phyloP scores from a whole-genome alignment of 768 basidiomycete genomes.

The Tylopilus felleus region DNA sequence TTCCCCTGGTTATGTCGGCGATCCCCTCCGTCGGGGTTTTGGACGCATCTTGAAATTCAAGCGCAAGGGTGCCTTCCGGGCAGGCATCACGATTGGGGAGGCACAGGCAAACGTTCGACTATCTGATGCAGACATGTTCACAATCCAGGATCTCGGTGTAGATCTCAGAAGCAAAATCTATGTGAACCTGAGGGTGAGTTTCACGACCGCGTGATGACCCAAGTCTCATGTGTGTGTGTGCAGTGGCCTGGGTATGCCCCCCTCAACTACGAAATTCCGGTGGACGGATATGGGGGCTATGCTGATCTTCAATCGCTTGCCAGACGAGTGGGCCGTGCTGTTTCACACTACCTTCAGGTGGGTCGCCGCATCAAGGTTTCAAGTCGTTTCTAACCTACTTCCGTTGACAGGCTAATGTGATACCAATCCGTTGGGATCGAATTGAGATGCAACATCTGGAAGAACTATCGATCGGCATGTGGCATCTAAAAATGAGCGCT shows the following conservation, averaged over 20 bases:
- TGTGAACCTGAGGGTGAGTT: conserved; percentile 57
- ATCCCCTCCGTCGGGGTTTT: conserved; percentile 48
- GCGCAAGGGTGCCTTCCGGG: conserved; percentile 62
- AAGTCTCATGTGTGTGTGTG: neutral
- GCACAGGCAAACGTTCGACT: conserved; percentile 63
- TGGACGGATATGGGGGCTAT: conserved; percentile 63
- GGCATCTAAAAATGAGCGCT: conserved; percentile 60
- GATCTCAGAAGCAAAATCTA: conserved; percentile 57
- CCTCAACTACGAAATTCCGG: conserved; percentile 71
- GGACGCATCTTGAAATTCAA: conserved; percentile 66
- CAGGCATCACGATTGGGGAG: conserved; percentile 65
- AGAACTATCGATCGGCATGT: conserved; percentile 63
- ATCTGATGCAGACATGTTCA: conserved; percentile 61
- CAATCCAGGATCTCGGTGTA: conserved; percentile 61
- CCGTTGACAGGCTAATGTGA: conserved; percentile 54
- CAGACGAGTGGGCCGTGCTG: conserved; percentile 65
- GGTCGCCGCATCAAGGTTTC: conserved; percentile 7
- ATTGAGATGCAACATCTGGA: conserved; percentile 70
- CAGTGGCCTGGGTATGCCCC: conserved; percentile 72
- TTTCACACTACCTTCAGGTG: conserved; percentile 74
- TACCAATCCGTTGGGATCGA: conserved; percentile 66
- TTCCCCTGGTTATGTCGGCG: conserved; percentile 33
- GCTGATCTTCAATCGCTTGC: conserved; percentile 65
- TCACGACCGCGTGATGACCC: neutral
- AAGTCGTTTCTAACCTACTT: conserved; percentile 8